Percentiles rank a stretch among this genome's conserved stretches.
These are phyloP conservation scores for Nothophaeocryptopus gaeumannii DNA, from an alignment of 2,329 filamentous ascomycete species.

Conservation along the genomic window DNA sequence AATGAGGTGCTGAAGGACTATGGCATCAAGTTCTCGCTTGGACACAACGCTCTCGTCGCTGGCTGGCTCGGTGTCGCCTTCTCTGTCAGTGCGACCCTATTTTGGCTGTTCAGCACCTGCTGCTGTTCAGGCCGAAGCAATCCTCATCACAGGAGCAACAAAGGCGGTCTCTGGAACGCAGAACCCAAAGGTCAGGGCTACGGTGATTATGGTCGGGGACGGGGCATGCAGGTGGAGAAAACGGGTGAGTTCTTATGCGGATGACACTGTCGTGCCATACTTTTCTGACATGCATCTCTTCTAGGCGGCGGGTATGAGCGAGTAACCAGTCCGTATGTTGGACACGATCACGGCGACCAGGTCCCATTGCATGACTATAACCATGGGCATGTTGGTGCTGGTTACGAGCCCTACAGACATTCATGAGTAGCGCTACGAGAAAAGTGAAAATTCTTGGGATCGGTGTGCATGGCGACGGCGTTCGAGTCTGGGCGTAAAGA, in stretches of 20 bases:
- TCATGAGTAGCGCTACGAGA: slow-evolving; percentile 1
- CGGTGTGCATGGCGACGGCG: slow-evolving; percentile 17
- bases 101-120: slow-evolving; percentile 91
- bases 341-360: slow-evolving; percentile 25
- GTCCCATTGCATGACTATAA: slow-evolving; percentile 28
- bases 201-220: slow-evolving; percentile 20
- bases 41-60: slow-evolving; percentile 65
- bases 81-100: slow-evolving; percentile 70
- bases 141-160: slow-evolving; percentile 44
- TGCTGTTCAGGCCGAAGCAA: slow-evolving; percentile 73
- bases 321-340: slow-evolving; percentile 44
- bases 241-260: slow-evolving; percentile 39
- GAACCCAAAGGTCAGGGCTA: slow-evolving; percentile 32
- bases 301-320: slow-evolving; percentile 55
- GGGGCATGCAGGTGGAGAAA: slow-evolving; percentile 55
- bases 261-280: too few relatives aligned
- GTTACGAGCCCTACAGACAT: slow-evolving; percentile 45
- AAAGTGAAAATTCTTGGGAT: not conserved
- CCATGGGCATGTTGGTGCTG: slow-evolving; percentile 25
- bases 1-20: slow-evolving; percentile 67
- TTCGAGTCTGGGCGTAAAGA: not conserved
- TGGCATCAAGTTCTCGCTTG: slow-evolving; percentile 65
- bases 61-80: slow-evolving; percentile 81
- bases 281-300: too few relatives aligned
- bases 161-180: slow-evolving; percentile 35